Evolutionary conservation across 192 early-diverging fungal genomes (phyloP), one percentile per base, ranked within the genome.

Genomic region (Linnemannia zychae): DNA sequence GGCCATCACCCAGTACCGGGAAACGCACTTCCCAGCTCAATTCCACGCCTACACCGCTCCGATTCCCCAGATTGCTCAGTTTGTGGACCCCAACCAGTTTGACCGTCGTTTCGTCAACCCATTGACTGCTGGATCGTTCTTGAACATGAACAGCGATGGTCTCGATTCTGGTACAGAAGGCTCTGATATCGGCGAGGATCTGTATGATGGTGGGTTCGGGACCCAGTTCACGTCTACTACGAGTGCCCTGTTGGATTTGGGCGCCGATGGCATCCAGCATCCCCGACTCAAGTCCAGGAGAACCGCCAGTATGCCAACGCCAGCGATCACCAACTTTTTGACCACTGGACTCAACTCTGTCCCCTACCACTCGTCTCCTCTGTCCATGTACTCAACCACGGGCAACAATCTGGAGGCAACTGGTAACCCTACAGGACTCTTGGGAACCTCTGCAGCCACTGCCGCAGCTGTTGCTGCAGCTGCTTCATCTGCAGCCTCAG

Each of bases 21-120:
- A 85, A 33, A 78, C 83, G 7, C 83, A 79, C 49, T 85, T 79
- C 83, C 77, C 74, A n/a, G 67, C 83, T 0, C 83, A 85, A 63
- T 85, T 85, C 78, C 83, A 85, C 47, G 83, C 77, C 34, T 85
- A 79, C 83, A 85, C 83, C 0, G 78, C 83, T 20, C 83, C 83
- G 17, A 85, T 85, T 24, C 83, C 83, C 31, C 83, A 85, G 77
- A 85, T 85, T 47, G 37, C 77, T 0, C 83, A 85, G 70, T 85
- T 85, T 44, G 53, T 85, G 83, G 78, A 85, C 38, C 83, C 83
- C 4, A 60, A 77, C 22, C 83, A 85, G 50, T 85, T 79, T 65
- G 83, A 85, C 67, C 46, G 83, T 28, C 73, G 83, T 60, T 85
- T 79, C 44, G 77, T 69, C 7, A 84, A 67, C 52, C 72, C 82